Percentiles rank a stretch among this genome's conserved stretches.
Evolutionary conservation across 768 basidiomycete species (phyloP).

Genomic region (Amanita rimosa): DNA sequence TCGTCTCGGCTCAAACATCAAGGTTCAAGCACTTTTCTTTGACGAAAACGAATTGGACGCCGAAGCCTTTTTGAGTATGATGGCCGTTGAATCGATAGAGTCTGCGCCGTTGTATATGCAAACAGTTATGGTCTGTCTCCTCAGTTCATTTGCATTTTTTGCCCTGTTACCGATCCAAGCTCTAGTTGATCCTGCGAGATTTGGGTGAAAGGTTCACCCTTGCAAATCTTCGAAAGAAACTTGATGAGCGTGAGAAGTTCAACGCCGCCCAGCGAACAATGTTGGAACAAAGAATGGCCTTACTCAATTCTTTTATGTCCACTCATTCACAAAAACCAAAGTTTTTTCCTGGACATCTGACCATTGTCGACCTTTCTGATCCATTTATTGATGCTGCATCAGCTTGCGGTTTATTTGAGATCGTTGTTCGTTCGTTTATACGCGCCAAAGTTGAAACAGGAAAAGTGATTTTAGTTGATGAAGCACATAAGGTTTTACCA

Average conservation of each 20-base stretch:
- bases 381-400: conserved; percentile 59
- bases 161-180: not conserved
- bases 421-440: conserved; percentile 53
- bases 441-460: conserved; percentile 48
- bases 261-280: conserved; percentile 44
- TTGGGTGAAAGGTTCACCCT: conserved; percentile 52
- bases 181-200: conserved; percentile 43
- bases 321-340: conserved; percentile 15
- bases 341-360: conserved; percentile 47
- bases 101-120: conserved; percentile 62
- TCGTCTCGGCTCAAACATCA: conserved; percentile 35
- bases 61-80: conserved; percentile 60
- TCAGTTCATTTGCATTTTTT: not conserved
- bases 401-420: conserved; percentile 64
- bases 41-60: conserved; percentile 55
- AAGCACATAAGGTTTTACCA: conserved; percentile 53
- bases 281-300: conserved; percentile 50
- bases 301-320: conserved; percentile 49
- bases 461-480: conserved; percentile 63
- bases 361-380: conserved; percentile 62
- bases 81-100: conserved; percentile 56
- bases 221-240: conserved; percentile 30
- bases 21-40: conserved; percentile 44
- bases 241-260: conserved; percentile 35
- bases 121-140: conserved; percentile 40